These are phyloP conservation scores for Acarospora socialis DNA, from an alignment of 2,329 filamentous ascomycete species.

Conservation along the genomic window DNA sequence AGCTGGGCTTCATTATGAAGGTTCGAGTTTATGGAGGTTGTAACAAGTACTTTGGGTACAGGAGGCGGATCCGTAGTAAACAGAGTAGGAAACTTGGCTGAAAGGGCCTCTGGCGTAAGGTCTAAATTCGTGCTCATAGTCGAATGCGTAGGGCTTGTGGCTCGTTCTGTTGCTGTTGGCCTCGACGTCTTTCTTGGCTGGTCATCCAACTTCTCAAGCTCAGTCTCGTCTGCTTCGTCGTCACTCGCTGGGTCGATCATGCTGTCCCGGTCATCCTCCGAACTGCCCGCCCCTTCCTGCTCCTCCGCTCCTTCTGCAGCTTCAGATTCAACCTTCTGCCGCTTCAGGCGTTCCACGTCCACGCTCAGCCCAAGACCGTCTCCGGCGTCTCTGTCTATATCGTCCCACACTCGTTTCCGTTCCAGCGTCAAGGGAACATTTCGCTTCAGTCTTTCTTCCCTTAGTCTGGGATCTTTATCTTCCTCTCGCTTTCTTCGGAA, in stretches of 20 bases:
- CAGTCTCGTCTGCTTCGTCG: too few relatives aligned
- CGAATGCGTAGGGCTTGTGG: conserved; percentile 40
- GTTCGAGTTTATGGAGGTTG: conserved; percentile 76
- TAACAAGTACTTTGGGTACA: conserved; percentile 76
- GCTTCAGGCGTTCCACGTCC: conserved; percentile 34
- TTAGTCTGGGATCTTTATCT: conserved; percentile 63
- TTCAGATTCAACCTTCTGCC: conserved; percentile 32
- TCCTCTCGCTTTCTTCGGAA: conserved; percentile 74
- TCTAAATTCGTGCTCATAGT: conserved; percentile 45
- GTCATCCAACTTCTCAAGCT: conserved; percentile 5
- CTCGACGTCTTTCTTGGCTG: conserved; percentile 26
- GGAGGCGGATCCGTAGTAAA: conserved; percentile 40
- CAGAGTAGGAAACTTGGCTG: conserved; percentile 45
- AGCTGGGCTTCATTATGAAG: conserved; percentile 71
- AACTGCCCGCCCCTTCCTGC: conserved; percentile 26
- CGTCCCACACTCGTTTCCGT: conserved; percentile 80
- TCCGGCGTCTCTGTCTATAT: conserved; percentile 42
- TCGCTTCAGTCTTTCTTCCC: conserved; percentile 55
- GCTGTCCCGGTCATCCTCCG: conserved; percentile 48
- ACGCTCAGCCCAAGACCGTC: conserved; percentile 33
- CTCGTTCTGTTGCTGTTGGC: conserved; percentile 32
- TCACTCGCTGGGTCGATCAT: conserved; percentile 53
- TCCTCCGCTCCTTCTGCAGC: conserved; percentile 28
- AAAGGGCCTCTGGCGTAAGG: conserved; percentile 45
- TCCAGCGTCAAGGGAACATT: conserved; percentile 76